Evolutionary conservation across 2,329 filamentous ascomycete genomes (phyloP), one percentile per base, ranked within the genome.

Genomic region (Aspergillus texensis): DNA sequence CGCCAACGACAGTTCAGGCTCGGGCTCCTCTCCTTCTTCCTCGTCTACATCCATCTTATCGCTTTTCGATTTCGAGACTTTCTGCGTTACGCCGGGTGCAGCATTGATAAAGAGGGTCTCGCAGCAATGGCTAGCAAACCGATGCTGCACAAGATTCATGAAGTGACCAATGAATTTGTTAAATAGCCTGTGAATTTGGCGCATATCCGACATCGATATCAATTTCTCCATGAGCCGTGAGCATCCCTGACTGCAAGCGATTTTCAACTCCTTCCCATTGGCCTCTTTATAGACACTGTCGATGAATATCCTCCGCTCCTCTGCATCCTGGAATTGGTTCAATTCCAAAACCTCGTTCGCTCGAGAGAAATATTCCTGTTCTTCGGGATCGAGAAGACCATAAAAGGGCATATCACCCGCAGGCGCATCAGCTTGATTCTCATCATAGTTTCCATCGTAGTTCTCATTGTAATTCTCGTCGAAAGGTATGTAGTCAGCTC

Each of bases 51-150:
- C 81, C 24, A 76, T 77, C 3, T 67, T 71, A 54, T 48, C 65
- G 68, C 68, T 80, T 72, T 64, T 74, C 75, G 85, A 68, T 75
- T 84, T 77, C 6, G 80, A 78, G 19, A 92, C 79, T 78, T 97
- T 94, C 65, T 89, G 83, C 16, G 90, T 91, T 43, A 97, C 91
- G 12, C 91, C 81, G 1, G 91, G 90, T 0, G 94, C 94, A 1
- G 92, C 91, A 67, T 91, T 88, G 56, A 94, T 83, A 77, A 99
- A 98, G 36, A 99, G 85, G 30, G 92, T 92, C 80, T 99, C 95
- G 76, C 94, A 97, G 80, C 94, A 98, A 81, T 99, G 95, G 65
- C 94, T 96, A 6, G 95, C 95, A 73, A 99, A 99, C 21, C 95
- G 91, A 80, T 99, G 95, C 76, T 96, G 94, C 58, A 97, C 89